Conservation (phyloP, 148 eudicot species). For the Vaccinium macrocarpon region DNA sequence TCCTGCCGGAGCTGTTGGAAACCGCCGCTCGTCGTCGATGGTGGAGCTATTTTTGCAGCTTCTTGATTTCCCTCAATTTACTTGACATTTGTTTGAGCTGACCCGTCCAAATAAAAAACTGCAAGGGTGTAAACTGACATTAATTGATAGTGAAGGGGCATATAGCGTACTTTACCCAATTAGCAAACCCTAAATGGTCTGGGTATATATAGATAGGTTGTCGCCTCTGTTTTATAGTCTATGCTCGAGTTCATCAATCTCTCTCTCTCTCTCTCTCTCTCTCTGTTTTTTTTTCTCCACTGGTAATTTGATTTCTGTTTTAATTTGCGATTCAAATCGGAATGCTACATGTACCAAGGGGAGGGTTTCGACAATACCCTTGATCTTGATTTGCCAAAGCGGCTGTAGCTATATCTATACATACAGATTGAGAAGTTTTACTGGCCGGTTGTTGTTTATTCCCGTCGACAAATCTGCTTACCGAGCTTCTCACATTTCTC, state of each 20-base stretch:
- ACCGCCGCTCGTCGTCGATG: no score
- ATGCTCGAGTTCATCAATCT: not conserved
- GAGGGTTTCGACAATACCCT: conserved; percentile 3
- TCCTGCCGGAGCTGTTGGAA: no score
- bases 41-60: no score
- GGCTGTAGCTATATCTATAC: conserved; percentile 19
- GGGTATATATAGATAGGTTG: not conserved
- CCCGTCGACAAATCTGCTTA: conserved; percentile 26
- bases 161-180: not conserved
- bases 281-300: not conserved
- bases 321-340: not conserved
- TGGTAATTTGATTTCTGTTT: not conserved
- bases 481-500: conserved; percentile 27
- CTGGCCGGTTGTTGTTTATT: conserved; percentile 31
- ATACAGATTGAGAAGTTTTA: conserved; percentile 21
- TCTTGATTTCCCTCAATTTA: no score
- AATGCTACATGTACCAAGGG: conserved; percentile 21
- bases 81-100: no score
- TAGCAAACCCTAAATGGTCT: not conserved
- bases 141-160: not conserved
- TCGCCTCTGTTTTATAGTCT: no score
- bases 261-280: not conserved
- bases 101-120: not conserved
- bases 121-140: not conserved
- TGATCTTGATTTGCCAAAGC: conserved; percentile 14